Percentiles rank a stretch among this genome's conserved stretches.
phyloP scores from a whole-genome alignment of 2,329 filamentous ascomycete species.

The Lecanicillium sp. region DNA sequence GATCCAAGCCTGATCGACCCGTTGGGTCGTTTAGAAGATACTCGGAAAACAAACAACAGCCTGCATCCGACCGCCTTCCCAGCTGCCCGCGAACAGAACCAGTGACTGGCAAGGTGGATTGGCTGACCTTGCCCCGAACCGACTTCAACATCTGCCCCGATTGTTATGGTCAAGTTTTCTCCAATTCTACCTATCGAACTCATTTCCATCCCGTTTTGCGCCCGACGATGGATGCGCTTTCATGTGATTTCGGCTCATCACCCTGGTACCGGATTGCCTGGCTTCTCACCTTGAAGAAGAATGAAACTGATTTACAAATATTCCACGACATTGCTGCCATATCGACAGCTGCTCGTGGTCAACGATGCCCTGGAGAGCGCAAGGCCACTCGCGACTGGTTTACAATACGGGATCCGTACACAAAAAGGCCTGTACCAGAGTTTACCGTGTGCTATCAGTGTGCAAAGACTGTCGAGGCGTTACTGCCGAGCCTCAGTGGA shows the following conservation, averaged over 20 bases:
- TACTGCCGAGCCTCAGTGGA: slow-evolving; percentile 67
- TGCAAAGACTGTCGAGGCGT: slow-evolving; percentile 60
- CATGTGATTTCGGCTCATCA: slow-evolving; percentile 71
- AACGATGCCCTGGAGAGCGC: slow-evolving; percentile 52
- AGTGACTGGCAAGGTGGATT: slow-evolving; percentile 63
- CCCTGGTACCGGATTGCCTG: slow-evolving; percentile 83
- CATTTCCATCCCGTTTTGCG: slow-evolving; percentile 57
- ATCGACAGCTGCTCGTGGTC: slow-evolving; percentile 38
- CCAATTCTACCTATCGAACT: slow-evolving; percentile 58
- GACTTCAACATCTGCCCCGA: slow-evolving; percentile 76
- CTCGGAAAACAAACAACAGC: slow-evolving; percentile 36
- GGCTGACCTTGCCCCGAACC: slow-evolving; percentile 69
- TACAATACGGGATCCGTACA: slow-evolving; percentile 63
- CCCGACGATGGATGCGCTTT: slow-evolving; percentile 50
- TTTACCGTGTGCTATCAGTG: slow-evolving; percentile 75
- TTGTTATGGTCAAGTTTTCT: slow-evolving; percentile 68
- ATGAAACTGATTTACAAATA: slow-evolving; percentile 58
- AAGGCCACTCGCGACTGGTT: slow-evolving; percentile 64
- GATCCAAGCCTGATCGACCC: slow-evolving; percentile 30
- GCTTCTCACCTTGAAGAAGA: slow-evolving; percentile 69
- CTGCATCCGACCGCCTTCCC: slow-evolving; percentile 44
- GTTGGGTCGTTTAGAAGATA: slow-evolving; percentile 46
- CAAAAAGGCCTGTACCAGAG: slow-evolving; percentile 55
- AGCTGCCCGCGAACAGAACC: slow-evolving; percentile 63
- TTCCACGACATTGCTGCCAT: slow-evolving; percentile 64